Evolutionary conservation across 2,329 filamentous ascomycete genomes (phyloP).

Genomic region (Chrysoporthe deuterocubensis): DNA sequence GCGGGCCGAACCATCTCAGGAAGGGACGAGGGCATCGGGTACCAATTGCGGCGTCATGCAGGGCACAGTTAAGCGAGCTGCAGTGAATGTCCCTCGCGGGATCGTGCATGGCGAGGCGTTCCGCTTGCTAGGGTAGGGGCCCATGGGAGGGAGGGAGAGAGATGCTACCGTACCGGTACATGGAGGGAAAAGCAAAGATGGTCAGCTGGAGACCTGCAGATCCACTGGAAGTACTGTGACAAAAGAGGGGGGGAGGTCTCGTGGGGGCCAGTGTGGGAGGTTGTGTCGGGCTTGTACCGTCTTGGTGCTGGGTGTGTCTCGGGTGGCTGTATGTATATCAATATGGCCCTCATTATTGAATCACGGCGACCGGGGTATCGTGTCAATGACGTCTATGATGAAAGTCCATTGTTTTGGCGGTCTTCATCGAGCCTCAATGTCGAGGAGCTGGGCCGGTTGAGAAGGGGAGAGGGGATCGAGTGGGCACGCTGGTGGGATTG

Average conservation of each 20-base stretch:
- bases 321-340: constrained; percentile 10
- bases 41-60: constrained; percentile 18
- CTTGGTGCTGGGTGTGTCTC: constrained; percentile 4
- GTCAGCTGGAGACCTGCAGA: constrained; percentile 21
- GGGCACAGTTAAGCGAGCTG: constrained; percentile 24
- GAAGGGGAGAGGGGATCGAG: not conserved
- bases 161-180: constrained; percentile 30
- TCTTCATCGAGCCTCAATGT: not conserved
- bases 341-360: constrained; percentile 3
- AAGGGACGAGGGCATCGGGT: constrained; percentile 10
- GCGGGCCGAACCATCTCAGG: constrained; percentile 23
- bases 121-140: constrained; percentile 13
- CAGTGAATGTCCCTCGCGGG: constrained; percentile 20
- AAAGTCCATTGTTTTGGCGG: not conserved
- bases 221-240: constrained; percentile 28
- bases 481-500: not conserved
- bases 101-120: constrained; percentile 25
- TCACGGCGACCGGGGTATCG: not conserved
- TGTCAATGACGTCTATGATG: not conserved
- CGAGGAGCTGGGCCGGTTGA: not conserved
- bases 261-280: constrained; percentile 23
- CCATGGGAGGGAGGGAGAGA: constrained; percentile 9
- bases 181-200: constrained; percentile 19
- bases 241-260: constrained; percentile 14
- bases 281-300: constrained; percentile 6